Percentiles rank a stretch among this genome's conserved stretches.
These are phyloP conservation scores for Zychaea mexicana DNA, from an alignment of 371 early-diverging fungal species.

Conservation along the genomic window DNA sequence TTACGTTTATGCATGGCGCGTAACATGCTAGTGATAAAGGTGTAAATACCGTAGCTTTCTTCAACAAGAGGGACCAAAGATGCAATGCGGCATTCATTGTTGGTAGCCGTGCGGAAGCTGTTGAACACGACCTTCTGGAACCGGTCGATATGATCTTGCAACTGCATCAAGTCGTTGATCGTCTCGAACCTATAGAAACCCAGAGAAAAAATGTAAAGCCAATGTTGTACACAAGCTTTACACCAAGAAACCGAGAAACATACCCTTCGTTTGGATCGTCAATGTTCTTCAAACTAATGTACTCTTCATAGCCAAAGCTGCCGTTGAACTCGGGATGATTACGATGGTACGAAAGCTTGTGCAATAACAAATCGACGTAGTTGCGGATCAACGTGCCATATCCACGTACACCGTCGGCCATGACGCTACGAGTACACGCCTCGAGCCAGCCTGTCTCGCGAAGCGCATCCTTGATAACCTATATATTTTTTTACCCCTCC, in stretches of 20 bases:
- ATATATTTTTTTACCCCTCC: conserved; percentile 3
- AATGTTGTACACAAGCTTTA: no score
- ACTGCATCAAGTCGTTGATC: conserved; percentile 88
- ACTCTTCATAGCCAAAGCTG: conserved; percentile 96
- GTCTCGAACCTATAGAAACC: conserved; percentile 77
- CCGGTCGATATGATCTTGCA: conserved; percentile 89
- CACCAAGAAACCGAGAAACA: no score
- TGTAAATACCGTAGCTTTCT: conserved; percentile 95
- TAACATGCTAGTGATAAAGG: conserved; percentile 93
- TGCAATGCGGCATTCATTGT: conserved; percentile 94
- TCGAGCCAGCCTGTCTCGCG: conserved; percentile 71
- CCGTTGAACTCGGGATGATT: conserved; percentile 94
- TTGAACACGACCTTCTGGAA: conserved; percentile 89
- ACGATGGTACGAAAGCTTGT: conserved; percentile 92
- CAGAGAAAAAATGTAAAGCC: neutral
- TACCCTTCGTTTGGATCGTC: conserved; percentile 98
- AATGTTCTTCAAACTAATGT: conserved; percentile 88
- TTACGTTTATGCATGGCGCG: conserved; percentile 94
- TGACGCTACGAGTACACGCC: conserved; percentile 65
- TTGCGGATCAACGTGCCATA: conserved; percentile 91
- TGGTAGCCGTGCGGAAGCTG: conserved; percentile 81
- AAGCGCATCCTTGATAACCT: conserved; percentile 78
- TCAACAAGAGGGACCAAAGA: conserved; percentile 96
- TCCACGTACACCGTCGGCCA: conserved; percentile 67
- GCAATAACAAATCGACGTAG: conserved; percentile 86